Base-by-base conservation (phyloP, 768 basidiomycete species). In the Boletus fagicola region DNA sequence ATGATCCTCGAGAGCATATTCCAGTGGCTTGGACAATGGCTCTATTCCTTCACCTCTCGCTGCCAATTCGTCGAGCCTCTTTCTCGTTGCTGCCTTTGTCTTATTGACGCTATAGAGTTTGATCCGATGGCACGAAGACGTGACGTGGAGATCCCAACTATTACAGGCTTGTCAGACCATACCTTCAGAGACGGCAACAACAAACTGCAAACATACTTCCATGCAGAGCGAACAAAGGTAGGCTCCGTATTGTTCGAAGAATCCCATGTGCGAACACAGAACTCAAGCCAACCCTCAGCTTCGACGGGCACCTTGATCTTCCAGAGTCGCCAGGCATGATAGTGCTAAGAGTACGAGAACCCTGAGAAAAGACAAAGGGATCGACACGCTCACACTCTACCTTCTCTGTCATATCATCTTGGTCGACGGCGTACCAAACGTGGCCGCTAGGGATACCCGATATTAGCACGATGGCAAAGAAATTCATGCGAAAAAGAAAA, bases 241-340 rank as follows among this genome's bases (percentile, higher is more conserved):
- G 81, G 81, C 65, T 83, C 78, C 3, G 81, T 83, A 61, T 83
- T 83, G 68, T 79, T 79, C 9, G 80, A 79, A n/a, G 79, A 80
- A 60, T 83, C 81, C 81, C 82, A 83, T 0, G 78, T 77, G 49
- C 81, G 77, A 22, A 79, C 80, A 54, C 78, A 79, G 69, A 83
- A 78, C 60, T 83, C 81, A 38, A 82, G 74, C 80, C 81, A 83
- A 6, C 81, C 81, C 60, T 83, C 80, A 5, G 80, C 81, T 42
- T 80, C 78, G 39, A 82, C 77, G 6, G 80, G 81, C 0, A 83
- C 53, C 13, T 77, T 74, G 43, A 81, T 77, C 58, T 74, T 77
- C 82, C 81, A 83, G 16, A 83, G 72, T 45, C 82, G 67, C 80
- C 79, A 83, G 0, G 81, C 80, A 52, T 81, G 75, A 62, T 82